phyloP scores from a whole-genome alignment of 2,329 filamentous ascomycete species.

The Fusarium globosum region DNA sequence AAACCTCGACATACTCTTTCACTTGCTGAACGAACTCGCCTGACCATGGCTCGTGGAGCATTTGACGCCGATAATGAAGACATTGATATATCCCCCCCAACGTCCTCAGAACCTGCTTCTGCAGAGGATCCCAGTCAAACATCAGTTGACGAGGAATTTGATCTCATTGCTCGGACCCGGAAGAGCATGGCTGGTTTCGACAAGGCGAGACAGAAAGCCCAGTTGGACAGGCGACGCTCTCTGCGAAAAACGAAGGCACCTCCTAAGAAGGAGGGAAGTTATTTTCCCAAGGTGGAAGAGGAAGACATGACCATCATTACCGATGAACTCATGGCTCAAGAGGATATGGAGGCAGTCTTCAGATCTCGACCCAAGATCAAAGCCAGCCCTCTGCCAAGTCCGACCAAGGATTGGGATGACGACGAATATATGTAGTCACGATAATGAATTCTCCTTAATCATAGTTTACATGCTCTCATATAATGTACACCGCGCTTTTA shows the following conservation, averaged over 20 bases:
- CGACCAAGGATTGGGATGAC: slow-evolving; percentile 52
- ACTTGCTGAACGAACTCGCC: slow-evolving; percentile 81
- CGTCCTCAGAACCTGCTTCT: slow-evolving; percentile 10
- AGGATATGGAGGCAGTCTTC: slow-evolving; percentile 87
- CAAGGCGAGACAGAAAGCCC: slow-evolving; percentile 69
- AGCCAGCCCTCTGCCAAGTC: slow-evolving; percentile 73
- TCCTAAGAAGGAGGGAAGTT: slow-evolving; percentile 55
- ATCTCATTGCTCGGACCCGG: slow-evolving; percentile 67
- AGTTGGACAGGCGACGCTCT: slow-evolving; percentile 66
- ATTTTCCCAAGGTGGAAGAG: slow-evolving; percentile 62
- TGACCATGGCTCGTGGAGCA: slow-evolving; percentile 78
- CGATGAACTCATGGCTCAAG: slow-evolving; percentile 76
- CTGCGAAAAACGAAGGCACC: slow-evolving; percentile 57
- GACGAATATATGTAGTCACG: slow-evolving; percentile 42
- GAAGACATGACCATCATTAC: slow-evolving; percentile 61
- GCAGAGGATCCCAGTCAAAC: slow-evolving; percentile 36
- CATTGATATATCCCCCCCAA: slow-evolving; percentile 37
- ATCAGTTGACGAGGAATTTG: slow-evolving; percentile 48
- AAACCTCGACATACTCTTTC: slow-evolving; percentile 68
- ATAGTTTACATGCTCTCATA: slow-evolving; percentile 43
- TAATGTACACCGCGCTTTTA: slow-evolving; percentile 43
- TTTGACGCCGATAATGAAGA: slow-evolving; percentile 48
- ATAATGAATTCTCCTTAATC: slow-evolving; percentile 22
- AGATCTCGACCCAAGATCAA: slow-evolving; percentile 84
- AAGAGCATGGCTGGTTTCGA: slow-evolving; percentile 72